Evolutionary conservation across 371 early-diverging fungal species (phyloP), one percentile per base, ranked within the genome.

Genomic region (Rhizopus microsporus): DNA sequence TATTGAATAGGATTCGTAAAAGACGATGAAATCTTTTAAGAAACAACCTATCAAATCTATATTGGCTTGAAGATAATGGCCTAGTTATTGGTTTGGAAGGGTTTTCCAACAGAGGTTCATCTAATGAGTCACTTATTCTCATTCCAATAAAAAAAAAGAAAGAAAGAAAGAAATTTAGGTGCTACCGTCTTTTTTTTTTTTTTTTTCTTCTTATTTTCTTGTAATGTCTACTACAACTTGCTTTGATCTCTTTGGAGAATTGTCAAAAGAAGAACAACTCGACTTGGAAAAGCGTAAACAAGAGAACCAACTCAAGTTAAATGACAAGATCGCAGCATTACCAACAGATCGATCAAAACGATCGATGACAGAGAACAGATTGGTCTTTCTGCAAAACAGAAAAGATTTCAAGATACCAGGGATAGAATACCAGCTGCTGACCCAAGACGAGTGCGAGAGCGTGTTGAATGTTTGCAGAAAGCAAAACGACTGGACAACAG

Each of bases 31-130:
- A 56, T 34, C 87, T 70, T 16, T 68, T 72, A 16, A 82, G 33
- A 45, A 87, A 81, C 35, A 78, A 37, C 1, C 65, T 34, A 54
- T 86, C 87, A 17, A 87, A 71, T 2, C 77, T 64, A 59, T 80
- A 84, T 30, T 45, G 30, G 31, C 6, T 37, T 23, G 23, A 23
- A 23, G 23, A 23, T 23, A 23, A 23, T 23, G 23, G 23, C 2
- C 23, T 23, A 23, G 23, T 23, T 23, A 23, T 23, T 23, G 23
- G 23, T 23, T 23, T 23, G 23, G 23, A 23, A 23, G 23, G 23
- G 23, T 23, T 2, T 23, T 23, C 23, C 23, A 23, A 23, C 23
- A 23, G 47, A 6, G 47, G 47, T 29, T 47, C 47, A 31, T 17
- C 29, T 17, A 31, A 47, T 47, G 17, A 17, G 23, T 17, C 23